These are phyloP conservation scores for Apophysomyces elegans DNA, from an alignment of 371 early-diverging fungal genomes.

Conservation along the genomic window DNA sequence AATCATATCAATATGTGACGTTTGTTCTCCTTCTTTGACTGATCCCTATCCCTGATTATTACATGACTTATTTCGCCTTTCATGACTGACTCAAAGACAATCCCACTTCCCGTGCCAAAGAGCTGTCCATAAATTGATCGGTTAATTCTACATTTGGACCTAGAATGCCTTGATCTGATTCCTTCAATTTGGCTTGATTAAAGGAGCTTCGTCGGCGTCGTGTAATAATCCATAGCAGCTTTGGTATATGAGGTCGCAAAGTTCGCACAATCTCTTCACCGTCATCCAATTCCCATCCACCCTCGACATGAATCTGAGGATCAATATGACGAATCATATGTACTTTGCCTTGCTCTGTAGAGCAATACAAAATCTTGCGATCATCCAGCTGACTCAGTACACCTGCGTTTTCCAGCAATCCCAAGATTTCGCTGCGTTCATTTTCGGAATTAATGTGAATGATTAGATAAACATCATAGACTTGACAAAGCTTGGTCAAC, in stretches of 20 bases:
- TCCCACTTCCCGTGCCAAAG: constrained; percentile 42
- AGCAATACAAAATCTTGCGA: constrained; percentile 43
- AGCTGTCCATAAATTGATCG: constrained; percentile 43
- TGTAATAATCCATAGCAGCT: constrained; percentile 49
- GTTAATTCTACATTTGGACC: constrained; percentile 47
- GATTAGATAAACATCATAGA: constrained; percentile 47
- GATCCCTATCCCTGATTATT: neutral
- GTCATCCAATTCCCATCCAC: constrained; percentile 58
- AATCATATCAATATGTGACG: neutral
- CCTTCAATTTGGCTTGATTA: constrained; percentile 29
- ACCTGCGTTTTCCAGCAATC: constrained; percentile 30
- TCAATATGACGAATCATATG: constrained; percentile 57
- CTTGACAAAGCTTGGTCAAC: constrained; percentile 30
- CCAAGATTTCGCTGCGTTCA: constrained; percentile 36
- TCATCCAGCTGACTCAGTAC: constrained; percentile 26
- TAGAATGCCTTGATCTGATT: constrained; percentile 33
- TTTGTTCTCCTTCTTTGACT: neutral
- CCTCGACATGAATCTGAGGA: constrained; percentile 53
- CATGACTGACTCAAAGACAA: constrained; percentile 4
- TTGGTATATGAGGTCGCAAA: constrained; percentile 42
- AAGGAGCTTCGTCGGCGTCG: constrained; percentile 41
- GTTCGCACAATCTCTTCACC: constrained; percentile 52
- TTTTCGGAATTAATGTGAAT: constrained; percentile 45
- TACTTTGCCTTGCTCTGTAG: constrained; percentile 53
- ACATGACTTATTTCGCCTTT: neutral